Conservation (phyloP, 2,329 filamentous ascomycete species). For the Clonostachys sp. region DNA sequence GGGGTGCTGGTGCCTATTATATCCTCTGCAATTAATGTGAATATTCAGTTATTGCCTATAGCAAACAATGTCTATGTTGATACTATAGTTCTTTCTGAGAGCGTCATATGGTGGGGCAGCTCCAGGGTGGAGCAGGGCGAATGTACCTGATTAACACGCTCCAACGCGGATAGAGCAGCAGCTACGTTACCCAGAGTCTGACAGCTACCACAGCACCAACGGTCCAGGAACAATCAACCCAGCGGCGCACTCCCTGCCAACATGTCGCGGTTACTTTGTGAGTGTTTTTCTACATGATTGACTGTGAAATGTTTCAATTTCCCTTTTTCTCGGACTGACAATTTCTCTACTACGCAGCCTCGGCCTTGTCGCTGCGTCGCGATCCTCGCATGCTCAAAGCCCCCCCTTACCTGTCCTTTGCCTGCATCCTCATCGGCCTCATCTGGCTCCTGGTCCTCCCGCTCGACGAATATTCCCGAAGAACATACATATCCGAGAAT, state of each 20-base stretch:
- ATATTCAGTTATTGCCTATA: too few species aligned
- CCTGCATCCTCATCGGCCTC: conserved; percentile 81
- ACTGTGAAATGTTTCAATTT: background rate
- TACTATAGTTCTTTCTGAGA: too few species aligned
- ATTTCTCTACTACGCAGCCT: conserved; percentile 29
- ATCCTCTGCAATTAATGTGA: too few species aligned
- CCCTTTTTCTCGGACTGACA: background rate
- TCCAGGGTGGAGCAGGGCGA: too few species aligned
- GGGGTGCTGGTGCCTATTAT: too few species aligned
- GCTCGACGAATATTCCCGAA: conserved; percentile 82
- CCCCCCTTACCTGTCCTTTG: conserved; percentile 80
- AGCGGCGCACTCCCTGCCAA: conserved; percentile 1
- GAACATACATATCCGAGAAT: conserved; percentile 97
- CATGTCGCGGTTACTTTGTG: conserved; percentile 53
- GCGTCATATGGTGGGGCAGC: too few species aligned
- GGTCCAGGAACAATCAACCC: background rate
- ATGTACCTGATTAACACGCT: too few species aligned
- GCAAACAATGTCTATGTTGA: too few species aligned
- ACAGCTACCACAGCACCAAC: too few species aligned
- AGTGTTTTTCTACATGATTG: conserved; percentile 12
- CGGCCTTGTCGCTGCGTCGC: conserved; percentile 66
- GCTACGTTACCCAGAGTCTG: too few species aligned
- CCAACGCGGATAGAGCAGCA: too few species aligned
- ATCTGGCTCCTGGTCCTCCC: conserved; percentile 88
- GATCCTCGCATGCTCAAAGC: conserved; percentile 79